These are phyloP conservation scores for Typha latifolia DNA, from an alignment of 176 grass and related monocot genomes.

Conservation along the genomic window DNA sequence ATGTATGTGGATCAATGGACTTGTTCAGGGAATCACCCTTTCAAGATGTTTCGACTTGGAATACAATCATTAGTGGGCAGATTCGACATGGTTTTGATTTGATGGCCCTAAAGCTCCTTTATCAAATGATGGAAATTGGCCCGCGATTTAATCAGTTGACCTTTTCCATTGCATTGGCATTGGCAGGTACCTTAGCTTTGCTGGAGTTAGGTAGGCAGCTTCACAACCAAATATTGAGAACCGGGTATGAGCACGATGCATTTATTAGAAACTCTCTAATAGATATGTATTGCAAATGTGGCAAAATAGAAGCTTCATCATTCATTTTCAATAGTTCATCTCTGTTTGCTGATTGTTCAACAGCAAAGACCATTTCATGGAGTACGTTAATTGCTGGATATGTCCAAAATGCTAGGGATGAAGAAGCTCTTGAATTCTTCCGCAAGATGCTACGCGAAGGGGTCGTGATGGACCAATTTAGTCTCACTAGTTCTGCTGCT, in stretches of 20 bases:
- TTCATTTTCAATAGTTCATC: slow-evolving; percentile 34
- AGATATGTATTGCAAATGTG: slow-evolving; percentile 79
- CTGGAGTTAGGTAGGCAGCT: slow-evolving; percentile 41
- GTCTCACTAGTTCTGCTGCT: slow-evolving; percentile 42
- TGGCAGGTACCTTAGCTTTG: slow-evolving; percentile 43
- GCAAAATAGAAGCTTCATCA: slow-evolving; percentile 20
- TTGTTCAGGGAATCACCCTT: slow-evolving; percentile 32
- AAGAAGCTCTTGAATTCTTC: slow-evolving; percentile 42
- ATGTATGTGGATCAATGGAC: slow-evolving; percentile 21
- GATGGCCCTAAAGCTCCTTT: slow-evolving; percentile 25
- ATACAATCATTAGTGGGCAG: slow-evolving; percentile 45
- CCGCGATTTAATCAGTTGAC: slow-evolving; percentile 38
- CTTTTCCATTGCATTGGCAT: slow-evolving; percentile 37
- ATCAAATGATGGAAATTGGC: slow-evolving; percentile 29
- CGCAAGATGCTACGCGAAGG: slow-evolving; percentile 34
- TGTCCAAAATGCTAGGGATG: slow-evolving; percentile 43
- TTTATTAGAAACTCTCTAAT: slow-evolving; percentile 47
- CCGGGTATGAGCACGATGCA: slow-evolving; percentile 18
- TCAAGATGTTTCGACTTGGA: slow-evolving; percentile 48
- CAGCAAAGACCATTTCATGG: slow-evolving; percentile 30
- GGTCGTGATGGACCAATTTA: slow-evolving; percentile 28
- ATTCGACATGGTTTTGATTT: slow-evolving; percentile 18
- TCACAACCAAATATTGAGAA: slow-evolving; percentile 32
- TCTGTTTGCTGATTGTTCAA: neutral
- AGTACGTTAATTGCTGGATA: slow-evolving; percentile 48